Conservation (phyloP, 108 stramenopile species). For the Tribonema minus region DNA sequence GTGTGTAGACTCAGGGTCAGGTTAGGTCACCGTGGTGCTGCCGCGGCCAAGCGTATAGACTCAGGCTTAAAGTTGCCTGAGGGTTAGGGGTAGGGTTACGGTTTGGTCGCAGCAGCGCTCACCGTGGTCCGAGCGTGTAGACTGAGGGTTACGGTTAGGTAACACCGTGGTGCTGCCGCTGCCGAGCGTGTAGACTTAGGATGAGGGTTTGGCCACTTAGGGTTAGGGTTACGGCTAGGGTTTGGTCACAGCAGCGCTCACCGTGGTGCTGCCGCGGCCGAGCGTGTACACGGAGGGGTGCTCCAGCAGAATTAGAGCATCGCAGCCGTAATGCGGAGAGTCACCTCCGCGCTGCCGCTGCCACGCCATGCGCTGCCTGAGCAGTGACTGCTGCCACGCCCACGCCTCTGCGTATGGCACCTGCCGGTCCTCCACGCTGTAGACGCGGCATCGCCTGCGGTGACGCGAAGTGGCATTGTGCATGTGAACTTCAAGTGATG, state of each 20-base stretch:
- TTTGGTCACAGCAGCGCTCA: too few relatives aligned
- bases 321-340: not conserved
- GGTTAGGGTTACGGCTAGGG: too few relatives aligned
- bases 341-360: slow-evolving; percentile 15
- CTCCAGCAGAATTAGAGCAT: slow-evolving; percentile 77
- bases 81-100: too few relatives aligned
- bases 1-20: slow-evolving; percentile 88
- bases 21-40: slow-evolving; percentile 64
- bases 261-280: slow-evolving; percentile 81
- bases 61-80: too few relatives aligned
- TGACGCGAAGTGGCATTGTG: too few relatives aligned
- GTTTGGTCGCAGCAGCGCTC: too few relatives aligned
- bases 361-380: slow-evolving; percentile 37
- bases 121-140: not conserved
- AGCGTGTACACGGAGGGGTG: slow-evolving; percentile 92
- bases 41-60: slow-evolving; percentile 73
- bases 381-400: slow-evolving; percentile 16
- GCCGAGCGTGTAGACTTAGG: too few relatives aligned
- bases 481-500: too few relatives aligned
- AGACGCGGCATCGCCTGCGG: slow-evolving; percentile 1
- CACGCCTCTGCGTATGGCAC: slow-evolving; percentile 31
- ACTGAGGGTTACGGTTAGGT: too few relatives aligned
- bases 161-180: too few relatives aligned
- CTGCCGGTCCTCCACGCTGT: not conserved
- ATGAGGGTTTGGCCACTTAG: slow-evolving; percentile 3